phyloP scores from a whole-genome alignment of 768 basidiomycete species.

The Polyporus arcularius region DNA sequence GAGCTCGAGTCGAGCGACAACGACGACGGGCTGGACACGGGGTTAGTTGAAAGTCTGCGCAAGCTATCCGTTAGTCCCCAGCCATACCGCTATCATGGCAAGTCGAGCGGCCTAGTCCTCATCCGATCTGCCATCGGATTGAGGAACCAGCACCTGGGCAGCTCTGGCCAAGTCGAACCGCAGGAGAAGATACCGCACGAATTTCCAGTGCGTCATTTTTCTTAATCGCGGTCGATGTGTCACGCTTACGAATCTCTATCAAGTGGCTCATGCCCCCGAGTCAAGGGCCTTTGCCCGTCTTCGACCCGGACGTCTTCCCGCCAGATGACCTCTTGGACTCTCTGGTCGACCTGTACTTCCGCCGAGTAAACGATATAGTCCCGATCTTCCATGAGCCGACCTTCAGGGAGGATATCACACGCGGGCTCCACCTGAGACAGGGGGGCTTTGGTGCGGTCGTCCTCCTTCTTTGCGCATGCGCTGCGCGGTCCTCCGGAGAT shows the following conservation, averaged over 20 bases:
- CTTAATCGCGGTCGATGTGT: too few species aligned
- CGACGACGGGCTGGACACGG: not conserved
- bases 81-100: not conserved
- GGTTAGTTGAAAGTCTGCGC: not conserved
- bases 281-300: not conserved
- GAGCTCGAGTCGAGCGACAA: not conserved
- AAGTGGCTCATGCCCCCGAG: not conserved
- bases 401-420: not conserved
- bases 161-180: not conserved
- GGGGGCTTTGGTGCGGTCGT: not conserved
- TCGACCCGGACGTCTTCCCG: slow-evolving; percentile 45
- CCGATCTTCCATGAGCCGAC: slow-evolving; percentile 37
- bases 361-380: slow-evolving; percentile 53
- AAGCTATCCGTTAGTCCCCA: not conserved
- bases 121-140: not conserved
- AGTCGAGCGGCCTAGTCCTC: not conserved
- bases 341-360: slow-evolving; percentile 72
- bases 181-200: not conserved
- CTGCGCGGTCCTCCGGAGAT: not conserved
- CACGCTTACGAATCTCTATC: too few species aligned
- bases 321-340: slow-evolving; percentile 55
- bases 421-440: not conserved
- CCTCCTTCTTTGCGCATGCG: not conserved
- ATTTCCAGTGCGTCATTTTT: not conserved
- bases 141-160: not conserved